These are phyloP conservation scores for Musa troglodytarum DNA, from an alignment of 176 grass and related monocot genomes.

Conservation along the genomic window DNA sequence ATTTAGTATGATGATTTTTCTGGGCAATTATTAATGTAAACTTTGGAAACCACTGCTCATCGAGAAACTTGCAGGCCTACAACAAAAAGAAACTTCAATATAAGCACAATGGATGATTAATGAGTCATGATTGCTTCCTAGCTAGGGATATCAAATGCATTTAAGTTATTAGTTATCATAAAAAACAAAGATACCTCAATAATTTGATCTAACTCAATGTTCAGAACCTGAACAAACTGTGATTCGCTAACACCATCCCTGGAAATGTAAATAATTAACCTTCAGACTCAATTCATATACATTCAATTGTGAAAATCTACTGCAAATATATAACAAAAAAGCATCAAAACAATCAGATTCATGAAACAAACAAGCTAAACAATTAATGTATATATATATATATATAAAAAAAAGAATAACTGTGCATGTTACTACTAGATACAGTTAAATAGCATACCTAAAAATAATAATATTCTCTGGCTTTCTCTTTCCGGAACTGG, in stretches of 20 bases:
- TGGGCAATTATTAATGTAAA: slow-evolving; percentile 85
- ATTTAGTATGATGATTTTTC: slow-evolving; percentile 88
- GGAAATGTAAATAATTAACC: neutral
- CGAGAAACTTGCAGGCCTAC: slow-evolving; percentile 79
- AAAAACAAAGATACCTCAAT: slow-evolving; percentile 43
- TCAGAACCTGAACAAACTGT: slow-evolving; percentile 79
- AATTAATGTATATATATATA: neutral
- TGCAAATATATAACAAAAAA: neutral
- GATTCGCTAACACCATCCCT: slow-evolving; percentile 91
- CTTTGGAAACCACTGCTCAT: slow-evolving; percentile 65
- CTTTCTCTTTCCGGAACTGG: slow-evolving; percentile 66
- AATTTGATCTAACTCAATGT: slow-evolving; percentile 86
- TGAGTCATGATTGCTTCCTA: too few species aligned
- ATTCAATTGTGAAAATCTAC: too few species aligned
- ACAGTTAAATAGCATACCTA: slow-evolving; percentile 22
- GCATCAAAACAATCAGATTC: neutral
- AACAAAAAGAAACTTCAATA: slow-evolving; percentile 1
- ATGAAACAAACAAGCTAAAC: neutral
- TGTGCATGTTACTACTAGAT: too few species aligned
- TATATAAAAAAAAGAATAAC: neutral
- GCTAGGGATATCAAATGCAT: too few species aligned
- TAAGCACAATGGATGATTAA: neutral
- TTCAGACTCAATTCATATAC: too few species aligned
- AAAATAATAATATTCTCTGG: slow-evolving; percentile 83
- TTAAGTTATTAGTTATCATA: neutral